Evolutionary conservation across 169 alveolate genomes (phyloP).

Genomic region (Plasmodium falciparum): DNA sequence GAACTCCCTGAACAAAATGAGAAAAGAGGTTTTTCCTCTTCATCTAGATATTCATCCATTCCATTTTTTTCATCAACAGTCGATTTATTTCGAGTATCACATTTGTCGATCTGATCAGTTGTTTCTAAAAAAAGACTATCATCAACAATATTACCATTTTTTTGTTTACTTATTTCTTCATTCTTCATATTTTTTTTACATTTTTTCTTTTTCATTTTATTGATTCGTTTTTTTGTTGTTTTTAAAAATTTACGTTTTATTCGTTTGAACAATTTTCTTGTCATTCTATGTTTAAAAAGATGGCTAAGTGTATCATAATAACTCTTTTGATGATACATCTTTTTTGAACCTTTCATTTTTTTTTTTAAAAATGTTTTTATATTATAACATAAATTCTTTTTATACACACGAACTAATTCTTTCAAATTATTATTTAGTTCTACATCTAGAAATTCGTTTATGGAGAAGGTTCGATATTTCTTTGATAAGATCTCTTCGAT

Average conservation of each 20-base stretch:
- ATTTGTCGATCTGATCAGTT: neutral
- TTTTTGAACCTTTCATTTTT: neutral
- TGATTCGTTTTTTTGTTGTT: constrained; percentile 10
- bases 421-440: constrained; percentile 30
- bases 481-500: constrained; percentile 58
- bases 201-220: neutral
- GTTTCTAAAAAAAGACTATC: neutral
- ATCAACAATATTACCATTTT: neutral
- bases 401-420: constrained; percentile 36
- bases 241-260: constrained; percentile 7
- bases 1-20: constrained; percentile 14
- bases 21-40: constrained; percentile 27
- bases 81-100: neutral
- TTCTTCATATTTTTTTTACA: neutral
- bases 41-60: neutral
- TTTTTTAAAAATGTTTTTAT: constrained; percentile 17
- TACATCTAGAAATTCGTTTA: constrained; percentile 66
- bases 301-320: neutral
- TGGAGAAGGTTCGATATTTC: constrained; percentile 39
- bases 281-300: neutral
- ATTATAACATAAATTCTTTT: constrained; percentile 40
- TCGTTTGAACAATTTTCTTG: neutral
- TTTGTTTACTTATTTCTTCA: neutral
- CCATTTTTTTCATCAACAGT: neutral
- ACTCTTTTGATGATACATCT: neutral